A percentile compares a stretch with the other conserved stretches of the same genome.
phyloP scores from a whole-genome alignment of 1,284 basidiomycete species.

The Mrakiaceae sp. region DNA sequence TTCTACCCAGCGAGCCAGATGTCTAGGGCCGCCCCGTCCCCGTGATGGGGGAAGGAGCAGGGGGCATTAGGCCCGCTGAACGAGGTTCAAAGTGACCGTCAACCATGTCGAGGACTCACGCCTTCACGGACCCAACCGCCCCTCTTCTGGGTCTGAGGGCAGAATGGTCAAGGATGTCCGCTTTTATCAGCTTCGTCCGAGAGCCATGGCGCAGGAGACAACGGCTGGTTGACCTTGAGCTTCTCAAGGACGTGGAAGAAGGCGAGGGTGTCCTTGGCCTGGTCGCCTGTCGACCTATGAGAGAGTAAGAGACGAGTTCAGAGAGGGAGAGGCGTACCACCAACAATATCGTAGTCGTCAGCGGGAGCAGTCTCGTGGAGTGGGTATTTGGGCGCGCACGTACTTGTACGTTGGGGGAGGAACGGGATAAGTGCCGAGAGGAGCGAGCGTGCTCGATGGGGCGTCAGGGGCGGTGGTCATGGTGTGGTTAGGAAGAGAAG shows the following conservation, averaged over 20 bases:
- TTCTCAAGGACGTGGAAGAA: slow-evolving; percentile 81
- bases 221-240: slow-evolving; percentile 53
- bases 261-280: slow-evolving; percentile 56
- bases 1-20: too few species aligned
- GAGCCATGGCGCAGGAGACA: too few species aligned
- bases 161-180: neutral
- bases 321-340: neutral
- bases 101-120: slow-evolving; percentile 36
- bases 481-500: neutral
- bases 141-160: slow-evolving; percentile 69
- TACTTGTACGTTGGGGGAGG: slow-evolving; percentile 26
- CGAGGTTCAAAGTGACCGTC: too few species aligned
- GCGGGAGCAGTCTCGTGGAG: too few species aligned
- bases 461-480: neutral
- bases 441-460: neutral
- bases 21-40: too few species aligned
- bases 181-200: neutral
- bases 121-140: slow-evolving; percentile 83
- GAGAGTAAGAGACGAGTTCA: slow-evolving; percentile 34
- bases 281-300: slow-evolving; percentile 45
- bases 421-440: slow-evolving; percentile 1
- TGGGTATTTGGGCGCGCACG: slow-evolving; percentile 9
- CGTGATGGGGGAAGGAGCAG: too few species aligned
- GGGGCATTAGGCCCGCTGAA: too few species aligned
- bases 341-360: neutral